phyloP scores from a whole-genome alignment of 345 rosid genomes.

The Geranium rotundifolium region DNA sequence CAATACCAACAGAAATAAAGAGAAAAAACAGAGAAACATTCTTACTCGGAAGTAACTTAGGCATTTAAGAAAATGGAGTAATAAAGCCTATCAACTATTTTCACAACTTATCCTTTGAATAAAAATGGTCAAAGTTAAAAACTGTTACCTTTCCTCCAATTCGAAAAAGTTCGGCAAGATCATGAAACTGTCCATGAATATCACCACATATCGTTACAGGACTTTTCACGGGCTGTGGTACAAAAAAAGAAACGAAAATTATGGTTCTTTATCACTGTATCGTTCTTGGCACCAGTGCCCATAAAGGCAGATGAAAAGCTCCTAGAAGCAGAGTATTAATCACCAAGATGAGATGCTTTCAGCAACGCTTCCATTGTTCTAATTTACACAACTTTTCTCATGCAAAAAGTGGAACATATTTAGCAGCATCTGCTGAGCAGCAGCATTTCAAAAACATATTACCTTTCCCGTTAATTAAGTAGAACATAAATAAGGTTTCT shows the following conservation, averaged over 20 bases:
- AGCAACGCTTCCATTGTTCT: not conserved
- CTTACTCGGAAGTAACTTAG: not conserved
- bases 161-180: conserved; percentile 97
- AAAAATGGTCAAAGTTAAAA: not conserved
- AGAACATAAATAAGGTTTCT: not conserved
- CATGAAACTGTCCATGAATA: conserved; percentile 99
- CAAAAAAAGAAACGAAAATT: conserved; percentile 1
- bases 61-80: not conserved
- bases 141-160: conserved; percentile 81
- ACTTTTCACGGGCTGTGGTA: conserved; percentile 82
- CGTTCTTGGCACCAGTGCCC: not conserved
- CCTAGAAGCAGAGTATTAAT: not conserved
- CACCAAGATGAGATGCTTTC: not conserved
- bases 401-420: not conserved
- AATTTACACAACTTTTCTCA: not conserved
- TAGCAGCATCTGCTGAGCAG: not conserved
- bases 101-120: not conserved
- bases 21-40: not conserved
- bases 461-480: not conserved
- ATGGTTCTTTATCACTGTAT: not conserved
- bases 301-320: not conserved
- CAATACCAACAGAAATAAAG: conserved; percentile 7
- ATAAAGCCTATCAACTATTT: not conserved
- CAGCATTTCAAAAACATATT: not conserved
- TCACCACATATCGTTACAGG: conserved; percentile 99